These are phyloP conservation scores for Fraxinus dipetala DNA, from an alignment of 305 asterid genomes.

Conservation along the genomic window DNA sequence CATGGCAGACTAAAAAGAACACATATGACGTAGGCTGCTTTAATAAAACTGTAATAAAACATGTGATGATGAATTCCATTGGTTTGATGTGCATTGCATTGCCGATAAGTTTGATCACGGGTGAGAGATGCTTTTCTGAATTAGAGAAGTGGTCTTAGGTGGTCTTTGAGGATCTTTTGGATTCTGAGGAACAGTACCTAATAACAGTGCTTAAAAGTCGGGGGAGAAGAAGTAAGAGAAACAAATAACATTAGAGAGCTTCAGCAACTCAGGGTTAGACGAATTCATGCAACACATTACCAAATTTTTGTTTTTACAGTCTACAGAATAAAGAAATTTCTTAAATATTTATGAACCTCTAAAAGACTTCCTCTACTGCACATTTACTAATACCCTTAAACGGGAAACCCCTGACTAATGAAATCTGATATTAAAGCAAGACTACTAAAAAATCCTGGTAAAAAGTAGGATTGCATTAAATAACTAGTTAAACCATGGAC, in stretches of 20 bases:
- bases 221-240: slow-evolving; percentile 2
- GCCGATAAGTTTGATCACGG: slow-evolving; percentile 14
- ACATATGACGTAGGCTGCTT: slow-evolving; percentile 15
- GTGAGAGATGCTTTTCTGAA: slow-evolving; percentile 22
- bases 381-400: neutral
- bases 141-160: neutral
- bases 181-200: slow-evolving; percentile 15
- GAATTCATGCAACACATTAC: slow-evolving; percentile 1
- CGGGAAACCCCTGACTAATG: neutral
- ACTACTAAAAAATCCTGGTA: neutral
- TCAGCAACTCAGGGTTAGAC: neutral
- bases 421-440: neutral
- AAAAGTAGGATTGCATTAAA: neutral
- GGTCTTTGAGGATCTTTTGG: slow-evolving; percentile 16
- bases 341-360: neutral
- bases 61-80: slow-evolving; percentile 9
- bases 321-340: neutral
- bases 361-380: neutral
- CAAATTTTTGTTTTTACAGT: neutral
- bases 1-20: neutral
- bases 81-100: slow-evolving; percentile 16
- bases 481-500: neutral
- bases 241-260: neutral
- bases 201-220: slow-evolving; percentile 6
- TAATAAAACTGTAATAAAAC: slow-evolving; percentile 13